These are phyloP conservation scores for Phytophthora pinifolia DNA, from an alignment of 352 stramenopile genomes.

Conservation along the genomic window DNA sequence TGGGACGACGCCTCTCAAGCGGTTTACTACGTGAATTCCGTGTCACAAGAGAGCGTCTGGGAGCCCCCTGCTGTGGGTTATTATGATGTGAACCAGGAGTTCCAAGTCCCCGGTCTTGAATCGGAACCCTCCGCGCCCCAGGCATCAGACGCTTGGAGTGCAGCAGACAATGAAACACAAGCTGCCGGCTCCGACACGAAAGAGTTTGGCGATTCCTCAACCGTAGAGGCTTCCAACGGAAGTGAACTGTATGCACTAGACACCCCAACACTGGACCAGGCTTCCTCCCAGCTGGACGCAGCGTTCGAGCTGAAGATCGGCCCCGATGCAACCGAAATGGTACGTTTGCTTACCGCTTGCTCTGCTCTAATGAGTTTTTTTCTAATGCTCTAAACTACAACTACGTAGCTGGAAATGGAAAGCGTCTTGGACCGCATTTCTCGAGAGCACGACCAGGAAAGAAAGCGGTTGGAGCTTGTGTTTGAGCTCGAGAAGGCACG, in stretches of 20 bases:
- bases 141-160: conserved; percentile 4
- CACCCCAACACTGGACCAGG: conserved; percentile 27
- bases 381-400: neutral
- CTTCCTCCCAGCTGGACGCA: conserved; percentile 33
- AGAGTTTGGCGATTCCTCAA: conserved; percentile 11
- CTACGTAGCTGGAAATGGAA: conserved; percentile 53
- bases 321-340: conserved; percentile 25
- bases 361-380: neutral
- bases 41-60: conserved; percentile 62
- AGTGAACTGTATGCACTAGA: neutral
- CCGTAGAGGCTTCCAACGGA: conserved; percentile 3
- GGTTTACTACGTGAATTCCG: conserved; percentile 69
- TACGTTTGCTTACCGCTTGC: conserved; percentile 1
- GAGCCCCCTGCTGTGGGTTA: conserved; percentile 57
- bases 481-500: conserved; percentile 69
- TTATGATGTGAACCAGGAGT: conserved; percentile 63
- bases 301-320: conserved; percentile 25
- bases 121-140: neutral
- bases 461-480: conserved; percentile 56
- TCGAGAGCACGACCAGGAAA: conserved; percentile 63
- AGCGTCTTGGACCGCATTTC: conserved; percentile 64
- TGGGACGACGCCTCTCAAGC: conserved; percentile 64
- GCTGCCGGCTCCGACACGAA: conserved; percentile 1
- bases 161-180: neutral
- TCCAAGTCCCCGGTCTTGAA: conserved; percentile 35